Percentiles rank a stretch among this genome's conserved stretches.
Evolutionary conservation across 768 basidiomycete species (phyloP).

Genomic region (Termitomyces sp.): DNA sequence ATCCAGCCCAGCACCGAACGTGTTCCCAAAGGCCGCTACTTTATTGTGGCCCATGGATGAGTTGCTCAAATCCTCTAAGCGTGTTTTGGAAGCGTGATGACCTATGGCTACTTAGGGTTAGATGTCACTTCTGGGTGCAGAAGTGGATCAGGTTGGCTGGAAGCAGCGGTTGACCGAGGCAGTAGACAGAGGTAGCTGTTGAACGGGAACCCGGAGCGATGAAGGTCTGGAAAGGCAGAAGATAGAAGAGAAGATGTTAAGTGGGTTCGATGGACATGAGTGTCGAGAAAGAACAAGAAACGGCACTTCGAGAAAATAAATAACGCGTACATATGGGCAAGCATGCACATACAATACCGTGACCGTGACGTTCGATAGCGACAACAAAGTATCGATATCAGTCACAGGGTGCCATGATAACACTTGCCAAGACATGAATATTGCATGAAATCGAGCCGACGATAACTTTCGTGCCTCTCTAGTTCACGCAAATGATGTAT

Average conservation of each 20-base stretch:
- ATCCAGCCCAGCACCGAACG: slow-evolving; percentile 13
- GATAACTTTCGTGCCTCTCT: not conserved
- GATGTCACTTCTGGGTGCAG: slow-evolving; percentile 41
- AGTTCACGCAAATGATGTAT: too few relatives aligned
- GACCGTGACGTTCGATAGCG: not conserved
- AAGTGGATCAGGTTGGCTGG: slow-evolving; percentile 50
- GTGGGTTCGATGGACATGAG: slow-evolving; percentile 10
- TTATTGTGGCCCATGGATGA: slow-evolving; percentile 17
- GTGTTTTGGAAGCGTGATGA: slow-evolving; percentile 23
- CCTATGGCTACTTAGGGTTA: slow-evolving; percentile 54
- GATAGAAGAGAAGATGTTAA: slow-evolving; percentile 3
- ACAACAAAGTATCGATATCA: not conserved
- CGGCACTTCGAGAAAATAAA: not conserved
- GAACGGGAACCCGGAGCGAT: slow-evolving; percentile 48
- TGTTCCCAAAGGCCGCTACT: slow-evolving; percentile 18
- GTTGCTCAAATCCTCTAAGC: slow-evolving; percentile 24
- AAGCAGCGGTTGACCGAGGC: slow-evolving; percentile 33
- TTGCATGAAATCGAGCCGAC: too few relatives aligned
- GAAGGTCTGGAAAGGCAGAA: slow-evolving; percentile 29
- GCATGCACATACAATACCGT: not conserved
- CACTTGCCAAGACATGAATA: too few relatives aligned
- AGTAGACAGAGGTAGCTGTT: slow-evolving; percentile 16
- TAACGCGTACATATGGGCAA: slow-evolving; percentile 24
- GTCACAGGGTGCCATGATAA: not conserved
- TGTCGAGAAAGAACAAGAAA: slow-evolving; percentile 11